These are phyloP conservation scores for Ambrosiella xylebori DNA, from an alignment of 2,329 filamentous ascomycete species.

Conservation along the genomic window DNA sequence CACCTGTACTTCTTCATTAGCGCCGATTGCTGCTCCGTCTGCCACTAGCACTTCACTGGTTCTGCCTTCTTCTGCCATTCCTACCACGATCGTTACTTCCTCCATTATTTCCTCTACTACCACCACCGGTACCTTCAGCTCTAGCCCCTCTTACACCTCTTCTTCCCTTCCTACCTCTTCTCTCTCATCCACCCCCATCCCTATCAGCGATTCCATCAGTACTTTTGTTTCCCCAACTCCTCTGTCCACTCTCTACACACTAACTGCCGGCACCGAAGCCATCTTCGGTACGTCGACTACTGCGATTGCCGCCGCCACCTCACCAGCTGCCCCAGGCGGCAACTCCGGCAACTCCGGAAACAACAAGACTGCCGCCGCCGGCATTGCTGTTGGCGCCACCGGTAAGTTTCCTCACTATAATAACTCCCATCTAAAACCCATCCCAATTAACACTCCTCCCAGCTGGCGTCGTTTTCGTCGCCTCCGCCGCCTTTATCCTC, in stretches of 20 bases:
- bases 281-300: background rate
- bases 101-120: background rate
- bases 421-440: background rate
- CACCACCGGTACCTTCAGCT: background rate
- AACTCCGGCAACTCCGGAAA: background rate
- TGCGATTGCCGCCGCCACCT: background rate
- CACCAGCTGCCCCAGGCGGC: background rate
- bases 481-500: conserved; percentile 9
- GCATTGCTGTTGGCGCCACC: conserved; percentile 11
- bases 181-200: background rate
- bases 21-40: background rate
- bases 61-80: background rate
- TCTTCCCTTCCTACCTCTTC: background rate
- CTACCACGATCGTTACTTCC: background rate
- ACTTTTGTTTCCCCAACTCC: background rate
- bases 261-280: background rate
- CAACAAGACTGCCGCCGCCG: conserved; percentile 5
- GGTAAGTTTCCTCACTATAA: conserved; percentile 4
- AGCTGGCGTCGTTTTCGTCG: conserved; percentile 12
- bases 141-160: background rate
- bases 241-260: background rate
- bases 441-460: background rate
- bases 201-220: conserved; percentile 5
- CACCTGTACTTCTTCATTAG: background rate
- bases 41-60: background rate